Evolutionary conservation across 129 eudicot genomes (phyloP).

Genomic region (Flaveria bidentis): DNA sequence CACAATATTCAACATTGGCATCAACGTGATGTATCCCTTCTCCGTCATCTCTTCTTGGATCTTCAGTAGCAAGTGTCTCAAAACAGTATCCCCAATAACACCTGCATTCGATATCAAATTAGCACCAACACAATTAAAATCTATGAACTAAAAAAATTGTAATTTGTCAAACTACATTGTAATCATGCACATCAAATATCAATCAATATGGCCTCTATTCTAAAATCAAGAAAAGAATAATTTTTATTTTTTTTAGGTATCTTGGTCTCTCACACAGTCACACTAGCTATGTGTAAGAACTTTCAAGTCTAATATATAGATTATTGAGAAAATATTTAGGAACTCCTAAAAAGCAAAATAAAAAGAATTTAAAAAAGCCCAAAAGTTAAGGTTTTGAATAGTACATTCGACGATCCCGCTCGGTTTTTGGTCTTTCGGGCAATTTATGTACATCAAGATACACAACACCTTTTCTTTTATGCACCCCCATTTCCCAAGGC

Average conservation of each 20-base stretch:
- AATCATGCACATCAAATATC: not conserved
- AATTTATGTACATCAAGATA: constrained; percentile 97
- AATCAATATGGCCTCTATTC: not conserved
- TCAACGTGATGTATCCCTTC: constrained; percentile 92
- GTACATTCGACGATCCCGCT: constrained; percentile 25
- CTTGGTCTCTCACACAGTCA: no score
- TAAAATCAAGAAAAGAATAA: no score
- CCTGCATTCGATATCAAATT: constrained; percentile 23
- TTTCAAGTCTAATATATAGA: not conserved
- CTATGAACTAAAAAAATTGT: not conserved
- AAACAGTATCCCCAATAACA: constrained; percentile 91
- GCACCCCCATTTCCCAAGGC: constrained; percentile 99
- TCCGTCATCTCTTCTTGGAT: constrained; percentile 92
- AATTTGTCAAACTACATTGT: not conserved
- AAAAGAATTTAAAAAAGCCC: not conserved
- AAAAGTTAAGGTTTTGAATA: not conserved
- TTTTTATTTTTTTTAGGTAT: no score
- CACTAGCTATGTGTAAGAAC: no score
- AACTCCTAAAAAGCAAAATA: not conserved
- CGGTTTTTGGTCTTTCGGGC: constrained; percentile 87
- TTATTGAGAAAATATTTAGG: not conserved
- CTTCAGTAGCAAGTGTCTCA: constrained; percentile 97
- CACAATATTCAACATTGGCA: constrained; percentile 85
- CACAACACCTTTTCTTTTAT: constrained; percentile 91
- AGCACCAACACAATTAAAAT: not conserved